phyloP scores from a whole-genome alignment of 305 asterid genomes.

The Fraxinus floribunda region DNA sequence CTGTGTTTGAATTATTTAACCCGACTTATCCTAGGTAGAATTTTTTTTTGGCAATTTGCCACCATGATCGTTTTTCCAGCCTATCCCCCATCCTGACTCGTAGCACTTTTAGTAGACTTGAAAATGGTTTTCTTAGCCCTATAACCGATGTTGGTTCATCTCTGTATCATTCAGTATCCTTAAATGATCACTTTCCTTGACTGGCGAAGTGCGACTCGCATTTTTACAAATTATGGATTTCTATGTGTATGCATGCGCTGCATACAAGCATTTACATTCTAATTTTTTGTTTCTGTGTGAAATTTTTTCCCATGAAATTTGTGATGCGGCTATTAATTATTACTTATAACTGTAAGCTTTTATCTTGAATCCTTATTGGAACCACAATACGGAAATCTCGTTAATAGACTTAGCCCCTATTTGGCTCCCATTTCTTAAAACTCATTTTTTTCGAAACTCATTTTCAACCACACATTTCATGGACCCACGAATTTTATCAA shows the following conservation, averaged over 20 bases:
- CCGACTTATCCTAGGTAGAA: neutral
- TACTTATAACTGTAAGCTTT: neutral
- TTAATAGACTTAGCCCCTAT: neutral
- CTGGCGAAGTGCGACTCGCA: neutral
- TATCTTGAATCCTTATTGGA: neutral
- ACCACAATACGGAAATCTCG: neutral
- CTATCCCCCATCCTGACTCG: neutral
- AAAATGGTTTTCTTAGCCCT: neutral
- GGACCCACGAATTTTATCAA: neutral
- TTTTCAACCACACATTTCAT: neutral
- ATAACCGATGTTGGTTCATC: neutral
- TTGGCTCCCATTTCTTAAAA: neutral
- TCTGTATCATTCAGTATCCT: neutral
- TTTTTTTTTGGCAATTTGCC: neutral
- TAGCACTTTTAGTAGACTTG: neutral
- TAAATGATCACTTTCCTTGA: neutral
- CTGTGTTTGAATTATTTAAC: neutral
- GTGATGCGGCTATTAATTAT: neutral
- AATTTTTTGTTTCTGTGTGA: neutral
- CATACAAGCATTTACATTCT: neutral
- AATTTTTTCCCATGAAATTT: neutral
- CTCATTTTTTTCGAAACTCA: neutral
- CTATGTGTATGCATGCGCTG: neutral
- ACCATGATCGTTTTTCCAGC: neutral
- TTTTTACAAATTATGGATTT: neutral